Base-by-base conservation (phyloP, 1,139 yeast species). In the Lodderomyces orthopsilosis region DNA sequence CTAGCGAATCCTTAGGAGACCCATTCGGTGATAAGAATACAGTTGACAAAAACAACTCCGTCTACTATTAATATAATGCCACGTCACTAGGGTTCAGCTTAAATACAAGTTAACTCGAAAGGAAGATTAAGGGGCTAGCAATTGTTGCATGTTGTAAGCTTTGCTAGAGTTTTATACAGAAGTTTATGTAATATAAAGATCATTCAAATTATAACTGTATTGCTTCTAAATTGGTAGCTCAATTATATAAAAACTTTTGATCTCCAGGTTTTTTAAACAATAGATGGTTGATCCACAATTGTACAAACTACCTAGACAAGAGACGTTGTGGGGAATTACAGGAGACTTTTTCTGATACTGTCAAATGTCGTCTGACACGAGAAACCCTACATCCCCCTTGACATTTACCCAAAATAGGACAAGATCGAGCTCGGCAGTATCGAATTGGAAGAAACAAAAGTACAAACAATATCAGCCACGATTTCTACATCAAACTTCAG, bases 21-120 rank as follows among this genome's bases (percentile, higher is more conserved):
- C 94, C 94, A 2, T 85, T 85, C 65, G 89, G 85, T 9, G 93
- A 85, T 55, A 66, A 71, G 14, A 68, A 83, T 51, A 79, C 70
- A 46, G 74, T 75, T n/a, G 57, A 41, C 2, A 37, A 45, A 17
- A 35, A 19, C 19, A 48, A 47, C 37, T 57, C 60, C n/a, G 40
- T 51, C 2, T 58, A 59, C 40, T 56, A 56, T 37, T 59, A 37
- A 37, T n/a, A n/a, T n/a, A n/a, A n/a, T n/a, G n/a, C n/a, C n/a
- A n/a, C n/a, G n/a, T n/a, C n/a, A n/a, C n/a, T n/a, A n/a, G n/a
- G n/a, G n/a, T n/a, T n/a, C n/a, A n/a, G n/a, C n/a, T n/a, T n/a
- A n/a, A n/a, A n/a, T n/a, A n/a, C n/a, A n/a, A n/a, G n/a, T n/a
- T n/a, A n/a, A n/a, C n/a, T n/a, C n/a, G n/a, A n/a, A n/a, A n/a